Base-by-base conservation (phyloP, 306 rosid species). In the Acacia acuminata region DNA sequence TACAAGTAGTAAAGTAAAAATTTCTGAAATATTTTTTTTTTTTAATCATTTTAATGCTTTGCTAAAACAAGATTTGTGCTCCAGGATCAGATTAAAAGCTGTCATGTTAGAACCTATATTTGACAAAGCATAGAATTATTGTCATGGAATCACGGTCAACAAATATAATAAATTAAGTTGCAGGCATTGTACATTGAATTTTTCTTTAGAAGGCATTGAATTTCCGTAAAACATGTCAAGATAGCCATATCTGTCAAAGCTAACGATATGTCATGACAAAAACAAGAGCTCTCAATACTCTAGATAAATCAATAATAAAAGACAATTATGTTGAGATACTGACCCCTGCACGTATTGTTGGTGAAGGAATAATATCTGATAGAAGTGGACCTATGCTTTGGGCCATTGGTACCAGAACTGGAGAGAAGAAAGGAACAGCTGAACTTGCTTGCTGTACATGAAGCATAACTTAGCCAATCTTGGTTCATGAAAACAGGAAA, bases 341-440 rank as follows among this genome's bases (percentile, higher is more conserved):
- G 87, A 96, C 99, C 94, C 96, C 97, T 38, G 91, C 89, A 72
- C 98, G 98, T 20, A 96, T 69, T 60, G 99, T 92, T 72, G 94
- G 96, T 71, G 99, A 96, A 70, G 97, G 86, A 83, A 92, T 93
- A 78, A 96, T 89, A 86, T 96, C 98, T 66, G 99, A 88, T 80
- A 96, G 87, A 85, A 96, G 90, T 16, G 99, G 99, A 81, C 97
- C 99, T 60, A 96, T 71, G 87, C 91, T 90, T 86, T 96, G 99
- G 81, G 98, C 98, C 86, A 96, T 81, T 63, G 99, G 99, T 69
- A 94, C 91, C 68, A 96, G 79, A 86, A 96, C 97, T 4, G 99
- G 99, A 55, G 99, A 96, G 90, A 92, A 94, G 82, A 96, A 88
- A 77, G 99, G 98, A 78, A 96, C 79, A 76, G 99, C 91, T 15